Evolutionary conservation across 164 flowering plant species (phyloP).

Genomic region (Cinnamomum micranthum): DNA sequence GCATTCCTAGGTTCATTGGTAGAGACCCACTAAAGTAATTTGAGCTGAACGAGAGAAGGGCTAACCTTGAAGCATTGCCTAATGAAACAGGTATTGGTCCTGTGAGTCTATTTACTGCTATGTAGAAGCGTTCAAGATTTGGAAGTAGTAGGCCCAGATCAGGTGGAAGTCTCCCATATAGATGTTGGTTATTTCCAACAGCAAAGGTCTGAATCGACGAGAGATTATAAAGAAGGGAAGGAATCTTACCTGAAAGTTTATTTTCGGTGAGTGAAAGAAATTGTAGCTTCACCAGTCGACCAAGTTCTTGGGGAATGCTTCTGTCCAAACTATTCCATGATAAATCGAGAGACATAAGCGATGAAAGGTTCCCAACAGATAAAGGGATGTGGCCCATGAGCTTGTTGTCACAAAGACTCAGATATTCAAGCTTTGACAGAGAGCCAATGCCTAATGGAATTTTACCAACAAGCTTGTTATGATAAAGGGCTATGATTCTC

Average conservation of each 20-base stretch:
- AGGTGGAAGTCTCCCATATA: conserved; percentile 21
- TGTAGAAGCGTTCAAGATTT: too few relatives aligned
- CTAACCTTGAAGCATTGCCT: conserved; percentile 34
- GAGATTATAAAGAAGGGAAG: background rate
- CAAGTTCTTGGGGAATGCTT: conserved; percentile 1
- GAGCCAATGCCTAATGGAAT: background rate
- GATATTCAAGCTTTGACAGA: background rate
- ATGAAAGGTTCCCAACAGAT: conserved; percentile 19
- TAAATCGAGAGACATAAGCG: background rate
- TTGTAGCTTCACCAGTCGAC: background rate
- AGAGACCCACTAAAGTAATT: conserved; percentile 21
- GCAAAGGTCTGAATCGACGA: background rate
- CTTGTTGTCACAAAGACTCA: conserved; percentile 7
- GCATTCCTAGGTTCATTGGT: background rate
- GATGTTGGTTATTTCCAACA: background rate
- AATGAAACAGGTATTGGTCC: conserved; percentile 46
- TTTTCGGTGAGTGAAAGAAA: background rate
- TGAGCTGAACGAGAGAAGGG: conserved; percentile 15
- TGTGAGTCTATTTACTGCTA: too few relatives aligned
- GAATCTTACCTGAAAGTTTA: background rate
- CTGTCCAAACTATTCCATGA: background rate
- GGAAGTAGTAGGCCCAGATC: conserved; percentile 23
- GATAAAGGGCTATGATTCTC: accelerated
- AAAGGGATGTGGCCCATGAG: conserved; percentile 19
- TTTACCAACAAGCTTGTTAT: conserved; percentile 3